phyloP scores from a whole-genome alignment of 1,284 basidiomycete species.

The Ceratorhiza oryzae-sativae region DNA sequence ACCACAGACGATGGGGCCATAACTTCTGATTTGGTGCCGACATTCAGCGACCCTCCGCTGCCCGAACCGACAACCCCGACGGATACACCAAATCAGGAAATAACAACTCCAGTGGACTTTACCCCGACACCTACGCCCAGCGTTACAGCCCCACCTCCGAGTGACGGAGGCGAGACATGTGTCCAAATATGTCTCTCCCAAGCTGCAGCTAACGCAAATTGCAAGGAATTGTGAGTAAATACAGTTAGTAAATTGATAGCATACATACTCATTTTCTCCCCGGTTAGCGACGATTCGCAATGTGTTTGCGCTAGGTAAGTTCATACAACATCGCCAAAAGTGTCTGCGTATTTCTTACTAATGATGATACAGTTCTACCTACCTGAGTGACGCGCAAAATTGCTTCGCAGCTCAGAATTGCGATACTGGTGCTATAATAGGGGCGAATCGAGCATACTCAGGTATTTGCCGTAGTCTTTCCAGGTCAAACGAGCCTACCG shows the following conservation, averaged over 20 bases:
- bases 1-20: no score
- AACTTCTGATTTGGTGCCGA: no score
- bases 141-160: neutral
- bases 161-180: slow-evolving; percentile 19
- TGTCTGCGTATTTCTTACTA: neutral
- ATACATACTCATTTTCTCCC: neutral
- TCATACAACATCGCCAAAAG: no score
- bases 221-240: neutral
- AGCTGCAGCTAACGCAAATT: neutral
- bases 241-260: neutral
- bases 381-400: neutral
- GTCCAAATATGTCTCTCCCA: slow-evolving; percentile 7
- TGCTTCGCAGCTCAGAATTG: slow-evolving; percentile 3
- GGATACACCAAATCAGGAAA: neutral
- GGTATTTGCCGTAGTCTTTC: neutral
- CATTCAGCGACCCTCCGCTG: no score
- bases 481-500: neutral
- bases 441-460: neutral
- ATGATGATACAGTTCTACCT: neutral
- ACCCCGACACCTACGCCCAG: no score
- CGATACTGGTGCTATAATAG: neutral
- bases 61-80: neutral
- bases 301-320: neutral
- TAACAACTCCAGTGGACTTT: no score
- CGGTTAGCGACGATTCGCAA: neutral